Evolutionary conservation across 306 rosid species (phyloP), one percentile per base, ranked within the genome.

Genomic region (Rosa rugosa): DNA sequence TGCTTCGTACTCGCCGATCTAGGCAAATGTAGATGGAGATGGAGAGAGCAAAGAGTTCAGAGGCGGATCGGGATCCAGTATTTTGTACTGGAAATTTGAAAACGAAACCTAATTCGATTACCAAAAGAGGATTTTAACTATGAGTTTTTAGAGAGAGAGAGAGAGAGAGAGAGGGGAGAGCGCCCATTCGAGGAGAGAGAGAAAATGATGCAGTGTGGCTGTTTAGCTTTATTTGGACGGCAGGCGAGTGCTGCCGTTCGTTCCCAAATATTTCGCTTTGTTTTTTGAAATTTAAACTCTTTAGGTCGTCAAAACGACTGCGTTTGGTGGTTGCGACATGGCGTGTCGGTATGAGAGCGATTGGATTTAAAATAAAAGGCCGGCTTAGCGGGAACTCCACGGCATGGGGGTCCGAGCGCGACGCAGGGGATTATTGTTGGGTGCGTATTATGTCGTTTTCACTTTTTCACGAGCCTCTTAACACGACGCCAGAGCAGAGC

Each of bases 221-320:
- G 69, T 69, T 78, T 74, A 73, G 73, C 83, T 83, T 83, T 69
- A 59, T 78, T 78, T 74, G 46, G 86, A 83, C 81, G 81, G 81
- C 84, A 45, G 76, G 51, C 69, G 23, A 64, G 69, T 34, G 22
- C 22, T 34, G 22, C 47, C 18, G 53, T 60, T 11, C 20, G 36
- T 22, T 59, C 34, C 42, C 11, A n/a, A 6, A 17, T 12, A 40
- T 69, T 6, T 31, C 25, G 5, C 44, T 14, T 23, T 49, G 27
- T 71, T 17, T 31, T 8, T n/a, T 36, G 25, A 66, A 66, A 18
- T 44, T 40, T 31, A 42, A 73, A 64, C 12, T 64, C 18, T 1
- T 6, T 53, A 11, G 22, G 36, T 45, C 40, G 5, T 0, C 27
- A 1, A 56, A 34, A 54, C 67, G 85, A 57, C 63, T 34, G 44